A percentile compares a stretch with the other conserved stretches of the same genome.
phyloP scores from a whole-genome alignment of 73 alveolate genomes.

The Tetrahymena elliotti region DNA sequence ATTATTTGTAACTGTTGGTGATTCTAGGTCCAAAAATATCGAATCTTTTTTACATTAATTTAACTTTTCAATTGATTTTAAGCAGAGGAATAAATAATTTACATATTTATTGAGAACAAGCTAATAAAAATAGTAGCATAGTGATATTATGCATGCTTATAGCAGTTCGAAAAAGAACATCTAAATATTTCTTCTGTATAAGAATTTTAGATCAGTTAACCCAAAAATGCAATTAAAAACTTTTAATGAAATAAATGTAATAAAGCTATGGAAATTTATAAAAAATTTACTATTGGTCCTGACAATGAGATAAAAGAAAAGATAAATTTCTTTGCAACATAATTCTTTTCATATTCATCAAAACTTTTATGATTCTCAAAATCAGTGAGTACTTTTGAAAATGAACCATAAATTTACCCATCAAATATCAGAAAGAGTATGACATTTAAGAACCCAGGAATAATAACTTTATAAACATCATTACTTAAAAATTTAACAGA shows the following conservation, averaged over 20 bases:
- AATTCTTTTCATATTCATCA: conserved; percentile 16
- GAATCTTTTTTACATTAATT: not conserved
- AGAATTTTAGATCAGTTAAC: not conserved
- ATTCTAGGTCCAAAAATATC: not conserved
- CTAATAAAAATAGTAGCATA: conserved; percentile 17
- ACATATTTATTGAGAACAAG: not conserved
- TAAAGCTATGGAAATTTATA: not conserved
- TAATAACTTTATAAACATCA: conserved; percentile 1
- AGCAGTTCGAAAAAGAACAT: conserved; percentile 25
- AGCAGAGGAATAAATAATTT: not conserved
- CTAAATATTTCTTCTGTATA: conserved; percentile 10
- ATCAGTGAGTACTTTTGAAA: conserved; percentile 19
- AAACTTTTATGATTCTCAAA: conserved; percentile 35
- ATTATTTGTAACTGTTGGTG: not conserved
- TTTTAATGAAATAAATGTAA: not conserved
- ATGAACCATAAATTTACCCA: conserved; percentile 3
- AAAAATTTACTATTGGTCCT: conserved; percentile 21
- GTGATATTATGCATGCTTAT: conserved; percentile 4
- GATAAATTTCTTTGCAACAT: conserved; percentile 9
- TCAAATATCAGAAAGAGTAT: conserved; percentile 2
- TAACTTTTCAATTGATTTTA: not conserved
- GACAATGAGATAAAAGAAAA: not conserved
- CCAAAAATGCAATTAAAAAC: not conserved
- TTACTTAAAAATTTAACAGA: not conserved
- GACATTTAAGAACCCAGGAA: conserved; percentile 30